phyloP scores from a whole-genome alignment of 768 basidiomycete genomes.

The Trametes elegans region DNA sequence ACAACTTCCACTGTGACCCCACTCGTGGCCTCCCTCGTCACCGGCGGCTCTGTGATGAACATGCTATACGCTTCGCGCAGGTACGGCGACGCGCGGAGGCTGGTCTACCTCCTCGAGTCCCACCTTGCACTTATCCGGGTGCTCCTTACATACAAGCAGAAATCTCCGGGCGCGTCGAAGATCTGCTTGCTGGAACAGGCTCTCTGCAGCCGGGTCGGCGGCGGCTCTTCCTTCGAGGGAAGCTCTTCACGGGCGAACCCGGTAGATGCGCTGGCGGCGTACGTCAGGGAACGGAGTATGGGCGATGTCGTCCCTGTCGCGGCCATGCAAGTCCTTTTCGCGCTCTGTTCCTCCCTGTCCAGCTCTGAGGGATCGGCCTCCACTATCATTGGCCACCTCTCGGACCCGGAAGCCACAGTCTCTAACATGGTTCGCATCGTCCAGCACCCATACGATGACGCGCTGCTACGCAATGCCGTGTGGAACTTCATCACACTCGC shows the following conservation, averaged over 20 bases:
- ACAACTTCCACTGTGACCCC: slow-evolving; percentile 82
- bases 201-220: slow-evolving; percentile 60
- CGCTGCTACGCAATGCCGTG: slow-evolving; percentile 64
- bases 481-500: slow-evolving; percentile 85
- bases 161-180: slow-evolving; percentile 25
- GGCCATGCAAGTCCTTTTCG: slow-evolving; percentile 64
- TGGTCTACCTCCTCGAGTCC: slow-evolving; percentile 68
- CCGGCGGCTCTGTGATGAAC: slow-evolving; percentile 55
- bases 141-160: slow-evolving; percentile 64
- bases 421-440: slow-evolving; percentile 66
- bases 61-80: slow-evolving; percentile 63
- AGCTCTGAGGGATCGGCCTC: slow-evolving; percentile 58
- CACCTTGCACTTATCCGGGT: slow-evolving; percentile 61
- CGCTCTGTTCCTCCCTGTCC: slow-evolving; percentile 65
- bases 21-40: slow-evolving; percentile 65
- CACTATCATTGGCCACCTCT: slow-evolving; percentile 75
- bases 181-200: slow-evolving; percentile 72
- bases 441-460: slow-evolving; percentile 78
- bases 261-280: slow-evolving; percentile 69
- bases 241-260: slow-evolving; percentile 58
- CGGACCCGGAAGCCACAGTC: slow-evolving; percentile 72
- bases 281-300: slow-evolving; percentile 63
- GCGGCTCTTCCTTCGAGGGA: slow-evolving; percentile 44
- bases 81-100: slow-evolving; percentile 63
- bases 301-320: slow-evolving; percentile 62